These are phyloP conservation scores for Umbellularia californica DNA, from an alignment of 164 flowering plant species.

Conservation along the genomic window DNA sequence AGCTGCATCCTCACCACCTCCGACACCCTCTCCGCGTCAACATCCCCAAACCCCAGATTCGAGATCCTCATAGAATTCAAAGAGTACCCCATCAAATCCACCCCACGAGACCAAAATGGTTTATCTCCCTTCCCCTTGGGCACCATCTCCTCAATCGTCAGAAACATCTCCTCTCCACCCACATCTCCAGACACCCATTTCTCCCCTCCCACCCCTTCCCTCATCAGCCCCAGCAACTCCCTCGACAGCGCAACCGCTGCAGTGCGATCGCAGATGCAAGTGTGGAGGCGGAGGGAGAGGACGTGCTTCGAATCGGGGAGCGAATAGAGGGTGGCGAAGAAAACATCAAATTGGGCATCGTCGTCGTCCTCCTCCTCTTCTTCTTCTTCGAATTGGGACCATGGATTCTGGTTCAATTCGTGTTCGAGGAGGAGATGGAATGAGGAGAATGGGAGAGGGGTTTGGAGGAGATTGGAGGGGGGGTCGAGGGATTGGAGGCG, in stretches of 20 bases:
- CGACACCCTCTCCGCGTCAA: slow-evolving; percentile 33
- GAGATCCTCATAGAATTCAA: slow-evolving; percentile 62
- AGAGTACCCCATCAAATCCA: slow-evolving; percentile 80
- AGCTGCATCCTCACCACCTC: slow-evolving; percentile 51
- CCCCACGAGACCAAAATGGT: slow-evolving; percentile 83
- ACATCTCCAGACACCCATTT: slow-evolving; percentile 16
- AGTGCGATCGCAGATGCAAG: slow-evolving; percentile 66
- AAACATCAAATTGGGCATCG: slow-evolving; percentile 19
- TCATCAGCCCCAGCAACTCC: slow-evolving; percentile 33
- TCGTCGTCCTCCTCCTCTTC: neutral
- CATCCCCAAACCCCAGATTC: slow-evolving; percentile 46
- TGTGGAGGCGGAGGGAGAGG: slow-evolving; percentile 58
- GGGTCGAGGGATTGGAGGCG: slow-evolving; percentile 28
- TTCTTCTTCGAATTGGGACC: slow-evolving; percentile 27
- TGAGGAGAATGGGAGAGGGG: slow-evolving; percentile 12
- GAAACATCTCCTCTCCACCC: slow-evolving; percentile 27
- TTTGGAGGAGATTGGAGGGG: slow-evolving; percentile 1
- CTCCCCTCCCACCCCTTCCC: slow-evolving; percentile 15
- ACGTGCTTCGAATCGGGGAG: slow-evolving; percentile 39
- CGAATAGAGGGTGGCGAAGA: slow-evolving; percentile 42
- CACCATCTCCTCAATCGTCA: slow-evolving; percentile 61
- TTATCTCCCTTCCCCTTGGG: slow-evolving; percentile 58
- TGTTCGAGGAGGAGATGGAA: slow-evolving; percentile 61
- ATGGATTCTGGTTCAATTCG: slow-evolving; percentile 56
- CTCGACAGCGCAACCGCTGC: slow-evolving; percentile 49